phyloP scores from a whole-genome alignment of 2,329 filamentous ascomycete species.

The Pseudogymnoascus sp. region DNA sequence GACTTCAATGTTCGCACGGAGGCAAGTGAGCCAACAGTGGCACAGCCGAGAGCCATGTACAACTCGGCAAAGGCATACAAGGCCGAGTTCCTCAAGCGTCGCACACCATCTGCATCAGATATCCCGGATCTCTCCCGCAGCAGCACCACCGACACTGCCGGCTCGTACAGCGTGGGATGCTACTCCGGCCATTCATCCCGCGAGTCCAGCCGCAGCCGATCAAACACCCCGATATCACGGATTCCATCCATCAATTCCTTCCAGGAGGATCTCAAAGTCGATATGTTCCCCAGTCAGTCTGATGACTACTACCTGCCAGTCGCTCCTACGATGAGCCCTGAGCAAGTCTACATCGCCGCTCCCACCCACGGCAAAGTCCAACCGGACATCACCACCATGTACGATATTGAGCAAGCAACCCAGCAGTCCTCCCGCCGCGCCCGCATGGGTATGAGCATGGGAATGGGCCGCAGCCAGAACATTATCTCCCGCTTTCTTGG shows the following conservation, averaged over 20 bases:
- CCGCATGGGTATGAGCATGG: conserved; percentile 6
- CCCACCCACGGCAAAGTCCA: conserved; percentile 9
- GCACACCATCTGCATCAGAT: conserved; percentile 27
- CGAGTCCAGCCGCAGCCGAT: conserved; percentile 7
- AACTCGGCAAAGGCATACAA: conserved; percentile 14
- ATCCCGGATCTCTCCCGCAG: conserved; percentile 28
- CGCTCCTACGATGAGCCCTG: conserved; percentile 7
- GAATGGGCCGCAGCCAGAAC: conserved; percentile 5
- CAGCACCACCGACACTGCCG: conserved; percentile 20
- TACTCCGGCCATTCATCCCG: conserved; percentile 28
- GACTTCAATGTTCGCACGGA: neutral
- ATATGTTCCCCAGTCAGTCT: neutral
- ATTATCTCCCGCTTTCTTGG: conserved; percentile 1
- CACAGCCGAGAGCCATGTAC: conserved; percentile 19
- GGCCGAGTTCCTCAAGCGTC: conserved; percentile 11
- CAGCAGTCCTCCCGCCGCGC: neutral
- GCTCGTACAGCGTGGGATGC: conserved; percentile 21
- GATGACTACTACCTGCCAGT: neutral
- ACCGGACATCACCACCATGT: conserved; percentile 3
- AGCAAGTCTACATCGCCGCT: conserved; percentile 9
- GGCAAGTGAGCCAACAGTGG: conserved; percentile 16
- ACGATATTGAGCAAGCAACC: conserved; percentile 1
- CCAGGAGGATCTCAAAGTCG: conserved; percentile 6
- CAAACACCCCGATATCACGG: neutral
- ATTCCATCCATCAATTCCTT: neutral